A percentile compares a stretch with the other conserved stretches of the same genome.
These are phyloP conservation scores for Castanea crenata DNA, from an alignment of 306 rosid species.

Conservation along the genomic window DNA sequence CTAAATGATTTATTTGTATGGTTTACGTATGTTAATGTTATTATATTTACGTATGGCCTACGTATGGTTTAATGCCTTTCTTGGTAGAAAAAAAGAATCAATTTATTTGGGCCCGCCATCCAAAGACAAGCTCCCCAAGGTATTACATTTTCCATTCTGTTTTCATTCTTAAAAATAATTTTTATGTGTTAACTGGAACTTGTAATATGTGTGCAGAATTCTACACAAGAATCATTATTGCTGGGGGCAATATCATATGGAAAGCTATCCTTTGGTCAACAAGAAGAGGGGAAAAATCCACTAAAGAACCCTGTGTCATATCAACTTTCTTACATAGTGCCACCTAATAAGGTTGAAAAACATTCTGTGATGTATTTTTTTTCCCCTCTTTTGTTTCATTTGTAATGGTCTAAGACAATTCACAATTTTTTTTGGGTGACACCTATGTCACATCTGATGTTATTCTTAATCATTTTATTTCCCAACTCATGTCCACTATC, in stretches of 20 bases:
- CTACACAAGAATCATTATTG: slow-evolving; percentile 77
- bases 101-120: slow-evolving; percentile 82
- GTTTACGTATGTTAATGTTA: slow-evolving; percentile 16
- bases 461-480: background rate
- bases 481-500: slow-evolving; percentile 10
- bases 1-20: slow-evolving; percentile 23
- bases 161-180: slow-evolving; percentile 7
- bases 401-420: background rate
- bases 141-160: slow-evolving; percentile 18
- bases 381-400: background rate
- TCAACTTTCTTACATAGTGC: slow-evolving; percentile 70
- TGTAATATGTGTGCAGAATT: slow-evolving; percentile 49
- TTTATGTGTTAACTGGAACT: slow-evolving; percentile 6
- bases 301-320: slow-evolving; percentile 65
- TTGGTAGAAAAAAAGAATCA: slow-evolving; percentile 77
- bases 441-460: background rate
- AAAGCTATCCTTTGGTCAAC: slow-evolving; percentile 47
- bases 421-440: background rate
- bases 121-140: slow-evolving; percentile 93
- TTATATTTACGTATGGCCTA: slow-evolving; percentile 21
- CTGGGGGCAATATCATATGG: slow-evolving; percentile 88
- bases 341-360: slow-evolving; percentile 77
- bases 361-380: slow-evolving; percentile 18
- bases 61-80: slow-evolving; percentile 7
- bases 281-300: slow-evolving; percentile 54